A percentile compares a stretch with the other conserved stretches of the same genome.
These are phyloP conservation scores for Trichoderma afroharzianum DNA, from an alignment of 2,329 filamentous ascomycete genomes.

Conservation along the genomic window DNA sequence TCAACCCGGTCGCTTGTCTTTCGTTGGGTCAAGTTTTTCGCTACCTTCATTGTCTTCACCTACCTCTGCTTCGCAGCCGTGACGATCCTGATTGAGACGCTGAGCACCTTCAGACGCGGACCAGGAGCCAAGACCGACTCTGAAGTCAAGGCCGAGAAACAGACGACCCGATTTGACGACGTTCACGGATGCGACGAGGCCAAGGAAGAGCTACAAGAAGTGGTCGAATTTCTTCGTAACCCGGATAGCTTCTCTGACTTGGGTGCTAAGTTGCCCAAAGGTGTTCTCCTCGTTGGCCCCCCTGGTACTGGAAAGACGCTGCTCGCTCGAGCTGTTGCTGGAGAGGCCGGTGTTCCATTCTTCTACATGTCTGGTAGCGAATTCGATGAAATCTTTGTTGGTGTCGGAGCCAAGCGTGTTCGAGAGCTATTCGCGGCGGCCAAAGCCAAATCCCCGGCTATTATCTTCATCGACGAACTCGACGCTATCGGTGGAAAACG, in stretches of 20 bases:
- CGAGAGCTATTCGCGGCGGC: slow-evolving; percentile 86
- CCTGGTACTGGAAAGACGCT: slow-evolving; percentile 98
- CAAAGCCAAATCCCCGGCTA: slow-evolving; percentile 80
- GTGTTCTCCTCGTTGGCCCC: slow-evolving; percentile 89
- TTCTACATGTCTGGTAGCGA: slow-evolving; percentile 99
- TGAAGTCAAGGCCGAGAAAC: slow-evolving; percentile 88
- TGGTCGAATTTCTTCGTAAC: slow-evolving; percentile 93
- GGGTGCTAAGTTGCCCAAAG: slow-evolving; percentile 94
- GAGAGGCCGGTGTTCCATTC: slow-evolving; percentile 95
- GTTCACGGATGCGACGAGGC: slow-evolving; percentile 98
- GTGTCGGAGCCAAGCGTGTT: slow-evolving; percentile 93
- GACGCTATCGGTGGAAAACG: slow-evolving; percentile 93
- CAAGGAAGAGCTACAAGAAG: slow-evolving; percentile 94
- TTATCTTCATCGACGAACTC: slow-evolving; percentile 93
- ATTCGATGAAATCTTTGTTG: slow-evolving; percentile 97
- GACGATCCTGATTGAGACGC: slow-evolving; percentile 76
- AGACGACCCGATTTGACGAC: slow-evolving; percentile 86
- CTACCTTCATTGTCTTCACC: slow-evolving; percentile 71
- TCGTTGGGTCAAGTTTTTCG: slow-evolving; percentile 84
- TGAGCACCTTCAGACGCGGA: slow-evolving; percentile 70
- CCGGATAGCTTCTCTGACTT: slow-evolving; percentile 91
- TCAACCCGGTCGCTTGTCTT: slow-evolving; percentile 75
- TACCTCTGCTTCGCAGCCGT: slow-evolving; percentile 79
- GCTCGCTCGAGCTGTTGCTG: slow-evolving; percentile 89
- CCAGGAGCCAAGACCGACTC: slow-evolving; percentile 69